Percentiles rank a stretch among this genome's conserved stretches.
Conservation (phyloP, 306 rosid genomes). For the Medicago lupulina region DNA sequence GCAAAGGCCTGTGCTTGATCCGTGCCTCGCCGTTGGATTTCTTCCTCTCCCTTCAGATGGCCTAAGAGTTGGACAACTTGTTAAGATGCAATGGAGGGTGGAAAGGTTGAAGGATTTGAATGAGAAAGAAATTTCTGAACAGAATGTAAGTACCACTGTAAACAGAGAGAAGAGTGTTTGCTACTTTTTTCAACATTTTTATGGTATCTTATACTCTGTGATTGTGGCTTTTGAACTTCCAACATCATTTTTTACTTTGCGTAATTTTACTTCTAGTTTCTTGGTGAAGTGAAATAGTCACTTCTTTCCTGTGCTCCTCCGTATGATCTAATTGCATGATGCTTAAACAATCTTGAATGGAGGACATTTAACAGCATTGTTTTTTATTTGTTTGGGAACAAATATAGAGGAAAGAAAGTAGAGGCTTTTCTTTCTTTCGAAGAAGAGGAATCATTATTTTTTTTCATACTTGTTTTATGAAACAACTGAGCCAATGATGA, state of each 20-base stretch:
- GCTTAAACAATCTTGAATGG: conserved; percentile 8
- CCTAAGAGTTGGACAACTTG: conserved; percentile 85
- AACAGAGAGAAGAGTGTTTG: conserved; percentile 26
- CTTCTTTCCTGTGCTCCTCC: conserved; percentile 12
- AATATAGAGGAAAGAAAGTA: background rate
- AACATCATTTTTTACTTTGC: conserved; percentile 27
- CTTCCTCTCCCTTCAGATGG: conserved; percentile 92
- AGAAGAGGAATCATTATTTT: conserved; percentile 1
- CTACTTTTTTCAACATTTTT: conserved; percentile 8
- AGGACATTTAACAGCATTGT: background rate
- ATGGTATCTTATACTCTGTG: conserved; percentile 10
- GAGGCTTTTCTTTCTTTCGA: background rate
- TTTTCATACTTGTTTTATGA: background rate
- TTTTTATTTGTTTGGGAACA: background rate
- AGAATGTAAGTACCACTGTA: conserved; percentile 60
- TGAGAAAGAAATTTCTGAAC: conserved; percentile 54
- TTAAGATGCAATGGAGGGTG: conserved; percentile 96
- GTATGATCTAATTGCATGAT: background rate
- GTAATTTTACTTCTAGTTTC: conserved; percentile 24
- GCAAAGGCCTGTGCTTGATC: conserved; percentile 98
- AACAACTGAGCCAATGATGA: conserved; percentile 1
- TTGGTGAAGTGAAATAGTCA: conserved; percentile 16
- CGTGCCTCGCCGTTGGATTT: conserved; percentile 94
- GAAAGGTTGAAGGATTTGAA: conserved; percentile 83
- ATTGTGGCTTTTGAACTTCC: conserved; percentile 19